phyloP scores from a whole-genome alignment of 2,329 filamentous ascomycete genomes.

The Diaporthe sp. region DNA sequence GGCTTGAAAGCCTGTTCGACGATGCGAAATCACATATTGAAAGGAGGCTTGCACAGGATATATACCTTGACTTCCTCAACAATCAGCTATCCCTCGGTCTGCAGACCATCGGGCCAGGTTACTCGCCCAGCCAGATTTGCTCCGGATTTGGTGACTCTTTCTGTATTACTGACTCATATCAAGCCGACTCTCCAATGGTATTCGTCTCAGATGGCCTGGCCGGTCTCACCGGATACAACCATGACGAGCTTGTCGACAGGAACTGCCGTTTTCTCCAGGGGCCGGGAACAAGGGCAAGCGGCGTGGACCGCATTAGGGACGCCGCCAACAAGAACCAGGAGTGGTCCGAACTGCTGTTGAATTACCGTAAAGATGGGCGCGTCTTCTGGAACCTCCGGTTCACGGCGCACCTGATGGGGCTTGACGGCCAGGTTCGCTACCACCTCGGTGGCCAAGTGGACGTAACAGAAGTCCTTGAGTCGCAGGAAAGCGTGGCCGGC shows the following conservation, averaged over 20 bases:
- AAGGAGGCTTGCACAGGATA: constrained; percentile 22
- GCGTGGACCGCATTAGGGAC: constrained; percentile 26
- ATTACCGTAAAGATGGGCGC: constrained; percentile 13
- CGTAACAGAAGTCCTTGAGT: constrained; percentile 27
- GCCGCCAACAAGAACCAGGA: constrained; percentile 6
- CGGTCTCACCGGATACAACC: constrained; percentile 13
- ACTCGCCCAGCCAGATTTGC: constrained; percentile 25
- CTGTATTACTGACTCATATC: constrained; percentile 9
- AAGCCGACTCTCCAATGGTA: constrained; percentile 10
- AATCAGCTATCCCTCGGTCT: constrained; percentile 26
- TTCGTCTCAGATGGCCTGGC: constrained; percentile 26
- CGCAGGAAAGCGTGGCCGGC: constrained; percentile 11
- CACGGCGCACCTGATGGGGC: constrained; percentile 7
- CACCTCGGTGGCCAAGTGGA: constrained; percentile 29
- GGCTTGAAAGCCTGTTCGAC: constrained; percentile 14
- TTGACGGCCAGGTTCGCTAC: constrained; percentile 8
- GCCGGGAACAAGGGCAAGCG: constrained; percentile 6
- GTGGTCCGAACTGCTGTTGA: constrained; percentile 30
- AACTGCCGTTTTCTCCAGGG: constrained; percentile 31
- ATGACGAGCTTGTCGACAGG: neutral
- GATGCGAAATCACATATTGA: constrained; percentile 13
- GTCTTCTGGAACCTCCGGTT: constrained; percentile 31
- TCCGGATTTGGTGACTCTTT: constrained; percentile 28
- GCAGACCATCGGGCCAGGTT: constrained; percentile 22
- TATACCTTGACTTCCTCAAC: constrained; percentile 32